Evolutionary conservation across 192 early-diverging fungal genomes (phyloP).

Genomic region (Allomyces macrogynus): DNA sequence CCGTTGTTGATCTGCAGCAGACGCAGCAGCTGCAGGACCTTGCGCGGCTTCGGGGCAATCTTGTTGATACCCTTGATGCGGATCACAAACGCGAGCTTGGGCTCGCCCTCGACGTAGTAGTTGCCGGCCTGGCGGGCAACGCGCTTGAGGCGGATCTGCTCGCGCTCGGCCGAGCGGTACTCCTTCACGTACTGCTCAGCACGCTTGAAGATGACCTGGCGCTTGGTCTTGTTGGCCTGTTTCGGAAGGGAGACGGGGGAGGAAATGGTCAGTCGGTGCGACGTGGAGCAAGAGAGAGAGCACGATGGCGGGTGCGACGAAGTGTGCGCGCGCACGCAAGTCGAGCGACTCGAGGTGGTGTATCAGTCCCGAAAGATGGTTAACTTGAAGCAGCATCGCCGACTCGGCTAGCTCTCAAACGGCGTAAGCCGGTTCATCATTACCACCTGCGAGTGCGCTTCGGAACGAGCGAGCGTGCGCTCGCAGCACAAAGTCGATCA

Average conservation of each 20-base stretch:
- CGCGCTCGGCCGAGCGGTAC: constrained; percentile 72
- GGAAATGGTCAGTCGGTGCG: not conserved
- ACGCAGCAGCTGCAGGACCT: constrained; percentile 97
- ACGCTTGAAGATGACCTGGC: constrained; percentile 96
- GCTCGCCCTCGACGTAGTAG: constrained; percentile 88
- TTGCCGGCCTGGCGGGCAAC: constrained; percentile 74
- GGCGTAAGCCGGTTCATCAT: not conserved
- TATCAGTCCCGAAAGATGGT: constrained; percentile 54
- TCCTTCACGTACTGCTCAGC: constrained; percentile 97
- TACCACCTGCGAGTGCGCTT: not conserved
- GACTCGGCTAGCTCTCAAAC: constrained; percentile 9
- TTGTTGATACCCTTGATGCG: constrained; percentile 99
- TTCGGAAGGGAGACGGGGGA: not conserved
- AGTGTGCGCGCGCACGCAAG: not conserved
- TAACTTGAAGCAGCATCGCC: constrained; percentile 26
- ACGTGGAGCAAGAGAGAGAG: too few species aligned
- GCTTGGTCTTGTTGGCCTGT: constrained; percentile 39
- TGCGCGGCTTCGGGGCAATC: constrained; percentile 96
- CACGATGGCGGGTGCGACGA: too few species aligned
- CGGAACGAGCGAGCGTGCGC: not conserved
- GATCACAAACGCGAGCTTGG: constrained; percentile 94
- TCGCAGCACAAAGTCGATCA: not conserved
- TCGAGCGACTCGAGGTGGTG: not conserved
- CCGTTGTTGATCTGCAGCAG: constrained; percentile 98
- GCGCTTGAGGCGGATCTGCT: constrained; percentile 80